Evolutionary conservation across 805 yeast genomes (phyloP), one percentile per base, ranked within the genome.

Genomic region (Barnettozyma botsteinii): DNA sequence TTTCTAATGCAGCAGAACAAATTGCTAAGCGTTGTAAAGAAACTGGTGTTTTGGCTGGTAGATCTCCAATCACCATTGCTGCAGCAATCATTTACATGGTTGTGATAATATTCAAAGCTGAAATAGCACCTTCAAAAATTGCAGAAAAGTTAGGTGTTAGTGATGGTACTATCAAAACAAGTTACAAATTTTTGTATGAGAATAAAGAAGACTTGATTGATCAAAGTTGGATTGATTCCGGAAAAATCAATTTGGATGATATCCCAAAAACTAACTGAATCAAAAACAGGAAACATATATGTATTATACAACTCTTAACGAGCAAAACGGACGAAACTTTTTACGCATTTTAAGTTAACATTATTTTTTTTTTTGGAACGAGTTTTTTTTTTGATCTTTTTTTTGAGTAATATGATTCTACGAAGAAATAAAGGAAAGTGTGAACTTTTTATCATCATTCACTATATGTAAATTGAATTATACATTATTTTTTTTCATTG

Each of bases 81-180:
- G 98, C 98, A 7, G 94, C 97, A 1, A 95, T 93, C 5, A 91
- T 93, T 35, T 93, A 91, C 64, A 81, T 93, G 85, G 85, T 96
- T 7, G 84, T 91, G 4, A 67, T 85, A n/a, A 66, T 93, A n/a
- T 89, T 89, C 59, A 84, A 84, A 33, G 80, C 81, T 26, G 83
- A 79, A 37, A 68, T 86, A 27, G 69, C 84, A 4, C 89, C 96
- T 1, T 65, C 82, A 2, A 83, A 78, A 55, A 91, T 93, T 41
- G 85, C 95, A 11, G 96, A 87, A 51, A 85, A 85, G 52, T 77
- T 96, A 14, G 98, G 96, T 51, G 98, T 93, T 15, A 85, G 95
- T 54, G 98, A 93, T 59, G 97, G 98, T 50, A 93, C 98, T 1
- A 89, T 93, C 53, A 87, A 93, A 61, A 85, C 96, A 2, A 81